These are phyloP conservation scores for Saccharum officinarum DNA, from an alignment of 176 grass and related monocot genomes.

Conservation along the genomic window DNA sequence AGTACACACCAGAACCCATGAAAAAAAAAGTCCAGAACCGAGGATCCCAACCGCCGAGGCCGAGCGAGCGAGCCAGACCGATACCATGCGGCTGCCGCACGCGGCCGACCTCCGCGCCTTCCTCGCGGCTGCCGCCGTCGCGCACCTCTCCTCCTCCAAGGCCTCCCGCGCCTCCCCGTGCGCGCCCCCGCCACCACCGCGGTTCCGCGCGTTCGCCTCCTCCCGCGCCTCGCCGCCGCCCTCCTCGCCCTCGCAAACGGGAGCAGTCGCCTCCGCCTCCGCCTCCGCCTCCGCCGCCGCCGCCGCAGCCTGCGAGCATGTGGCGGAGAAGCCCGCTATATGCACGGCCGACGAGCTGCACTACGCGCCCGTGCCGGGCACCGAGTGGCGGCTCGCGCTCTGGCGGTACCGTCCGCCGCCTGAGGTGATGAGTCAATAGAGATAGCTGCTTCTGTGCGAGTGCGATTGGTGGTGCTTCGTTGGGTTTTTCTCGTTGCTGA, in stretches of 20 bases:
- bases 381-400: constrained; percentile 89
- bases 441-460: background rate
- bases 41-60: constrained; percentile 28
- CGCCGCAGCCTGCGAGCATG: constrained; percentile 26
- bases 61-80: background rate
- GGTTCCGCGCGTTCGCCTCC: constrained; percentile 41
- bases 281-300: background rate
- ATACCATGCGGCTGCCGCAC: constrained; percentile 54
- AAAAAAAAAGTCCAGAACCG: background rate
- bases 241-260: background rate
- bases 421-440: constrained; percentile 44
- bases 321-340: constrained; percentile 51
- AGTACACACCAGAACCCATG: background rate
- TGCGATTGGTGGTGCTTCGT: background rate
- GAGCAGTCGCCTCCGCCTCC: background rate
- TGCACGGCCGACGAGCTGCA: constrained; percentile 97
- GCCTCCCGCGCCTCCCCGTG: constrained; percentile 8
- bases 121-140: constrained; percentile 58
- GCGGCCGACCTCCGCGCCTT: constrained; percentile 54
- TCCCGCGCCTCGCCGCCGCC: constrained; percentile 27
- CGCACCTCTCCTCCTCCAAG: constrained; percentile 31
- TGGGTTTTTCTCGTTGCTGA: background rate
- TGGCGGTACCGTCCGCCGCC: constrained; percentile 83
- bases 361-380: constrained; percentile 86
- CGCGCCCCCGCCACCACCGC: constrained; percentile 7